Base-by-base conservation (phyloP, 768 basidiomycete species). In the Ramaria sp. region DNA sequence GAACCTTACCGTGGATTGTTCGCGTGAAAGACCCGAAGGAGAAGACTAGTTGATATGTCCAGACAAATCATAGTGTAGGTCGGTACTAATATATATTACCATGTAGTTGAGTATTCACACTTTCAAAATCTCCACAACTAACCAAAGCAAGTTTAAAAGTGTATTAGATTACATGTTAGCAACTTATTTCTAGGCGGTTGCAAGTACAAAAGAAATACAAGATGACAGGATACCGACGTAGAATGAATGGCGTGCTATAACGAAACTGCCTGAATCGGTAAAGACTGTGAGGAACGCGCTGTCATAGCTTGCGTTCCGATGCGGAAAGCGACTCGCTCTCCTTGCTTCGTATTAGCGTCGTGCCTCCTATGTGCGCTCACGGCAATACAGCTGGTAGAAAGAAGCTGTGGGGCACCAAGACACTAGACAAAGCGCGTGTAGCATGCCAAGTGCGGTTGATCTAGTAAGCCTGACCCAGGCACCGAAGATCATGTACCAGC, bases 1-100 rank as follows among this genome's bases (percentile, higher is more conserved):
- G 74, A 61, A 56, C 81, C 7, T 63, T 71, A 0, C 77, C 80
- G 19, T 83, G 80, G 78, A 59, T 86, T 5, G 64, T 84, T 10
- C 67, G 63, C 37, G 71, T 76, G 12, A 38, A 19, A 39, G 27
- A 24, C n/a, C 82, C 83, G 6, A 79, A 76, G 62, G 41, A 58
- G 43, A 53, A 43, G 27, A 12, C 31, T 48, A 34, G 34, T 54
- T 57, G 24, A 49, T 49, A 11, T 3, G 27, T 2, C 27, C 27
- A 27, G 27, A 27, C 34, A 10, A 13, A 13, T 7, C 10, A 9
- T 37, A 37, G 13, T 37, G 34, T 9, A 37, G 9, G 34, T 34
- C 33, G 11, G 33, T 37, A 37, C 34, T 37, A 37, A 37, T 37
- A 13, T 13, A 37, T 37, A 37, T 30, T 49, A 30, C 22, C 10